Base-by-base conservation (phyloP, 768 basidiomycete species). In the Auricularia heimuer region DNA sequence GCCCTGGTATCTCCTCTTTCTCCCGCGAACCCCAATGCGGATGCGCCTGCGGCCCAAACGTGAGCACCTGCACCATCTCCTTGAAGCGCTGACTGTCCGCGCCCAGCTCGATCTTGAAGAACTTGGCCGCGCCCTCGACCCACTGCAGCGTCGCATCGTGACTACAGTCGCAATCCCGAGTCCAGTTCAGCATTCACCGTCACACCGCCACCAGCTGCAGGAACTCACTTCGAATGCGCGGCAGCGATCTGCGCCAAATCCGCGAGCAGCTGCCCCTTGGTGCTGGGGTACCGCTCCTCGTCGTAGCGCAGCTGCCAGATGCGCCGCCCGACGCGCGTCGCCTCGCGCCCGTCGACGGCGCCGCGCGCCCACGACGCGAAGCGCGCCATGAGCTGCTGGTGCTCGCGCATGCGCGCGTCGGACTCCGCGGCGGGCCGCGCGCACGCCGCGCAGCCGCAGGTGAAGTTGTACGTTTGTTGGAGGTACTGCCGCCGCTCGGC, bases 181-280 rank as follows among this genome's bases (percentile, higher is more conserved):
- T 29, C 3, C 29, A 29, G 29, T 29, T 29, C 29, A 29, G 6
- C 47, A 51, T 18, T 4, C 21, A 51, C 21, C 3, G 47, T 18
- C 18, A 51, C 47, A 18, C 29, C 44, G 18, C 18, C 14, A 76
- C n/a, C n/a, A n/a, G n/a, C n/a, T n/a, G n/a, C n/a, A n/a, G n/a
- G n/a, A n/a, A n/a, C 86, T 74, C 71, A 87, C 86, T 87, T 85
- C 4, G 79, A 81, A 75, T 87, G 85, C 3, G 85, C 77, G 14
- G 82, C 83, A 7, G 86, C 84, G 21, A 88, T 80, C 75, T 77
- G 81, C 4, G 78, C 78, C 10, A 82, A 84, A 70, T 88, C 86
- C 33, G 83, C 82, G 6, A 86, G 85, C 3, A 88, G 75, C 67
- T 79, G 75, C 10, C 86, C 87, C 45, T 86, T 76, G 21, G 63